Evolutionary conservation across 257 asterid genomes (phyloP), one percentile per base, ranked within the genome.

Genomic region (Schizonepeta tenuifolia): DNA sequence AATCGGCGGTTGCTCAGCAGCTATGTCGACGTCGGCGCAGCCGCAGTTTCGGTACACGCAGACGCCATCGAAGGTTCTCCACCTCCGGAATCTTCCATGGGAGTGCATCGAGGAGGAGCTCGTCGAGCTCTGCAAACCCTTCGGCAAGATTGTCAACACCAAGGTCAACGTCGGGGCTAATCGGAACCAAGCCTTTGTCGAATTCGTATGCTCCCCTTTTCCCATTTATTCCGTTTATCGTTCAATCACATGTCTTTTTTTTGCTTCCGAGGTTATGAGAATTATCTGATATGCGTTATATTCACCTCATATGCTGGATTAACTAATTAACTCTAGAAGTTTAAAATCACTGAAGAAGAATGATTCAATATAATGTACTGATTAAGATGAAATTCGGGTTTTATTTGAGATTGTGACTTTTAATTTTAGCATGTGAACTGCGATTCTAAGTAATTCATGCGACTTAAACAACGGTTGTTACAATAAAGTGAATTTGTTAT

Each of bases 51-150:
- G 97, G 58, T 89, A 85, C 81, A 82, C 96, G 17, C 96, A 87
- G 77, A 89, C 96, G 40, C 96, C 97, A 7, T 91, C 95, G 60
- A 91, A 91, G 89, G 97, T 91, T 66, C 81, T 91, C 55, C 97
- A 91, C 83, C 86, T 91, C 55, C 89, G 97, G 66, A 91, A 91
- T 77, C 91, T 91, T 20, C 96, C 96, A 5, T 89, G 91, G 89
- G 95, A 89, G 78, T 92, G 95, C 81, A 72, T 17, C 65, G 90
- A 89, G 46, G 97, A 92, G 66, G 95, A 91, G 80, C 96, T 91
- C 31, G 56, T 89, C 70, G 90, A 89, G 77, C 82, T 91, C n/a
- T 87, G 95, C 67, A 80, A 72, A 65, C 95, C 96, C 66, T 91
- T 91, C 68, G 95, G 97, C 65, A 83, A 75, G 77, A 81, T 91